Conservation (phyloP, 768 basidiomycete genomes). For the Tylopilus intermedius region DNA sequence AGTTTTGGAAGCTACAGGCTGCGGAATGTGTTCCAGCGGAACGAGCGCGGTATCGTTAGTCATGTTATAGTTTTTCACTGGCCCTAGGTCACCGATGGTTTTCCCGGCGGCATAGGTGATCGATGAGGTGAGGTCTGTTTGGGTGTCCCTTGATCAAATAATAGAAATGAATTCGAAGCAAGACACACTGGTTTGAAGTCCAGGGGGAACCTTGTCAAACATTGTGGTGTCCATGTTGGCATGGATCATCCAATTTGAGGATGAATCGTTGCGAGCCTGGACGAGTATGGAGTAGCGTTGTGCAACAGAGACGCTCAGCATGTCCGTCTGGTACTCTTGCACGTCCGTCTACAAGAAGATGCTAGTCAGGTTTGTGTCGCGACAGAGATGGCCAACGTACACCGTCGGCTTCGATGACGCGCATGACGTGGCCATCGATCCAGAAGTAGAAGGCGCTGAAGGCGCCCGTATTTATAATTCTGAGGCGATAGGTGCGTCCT, state of each 20-base stretch:
- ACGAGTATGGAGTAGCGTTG: conserved; percentile 94
- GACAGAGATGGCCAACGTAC: conserved; percentile 37
- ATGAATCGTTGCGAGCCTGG: conserved; percentile 80
- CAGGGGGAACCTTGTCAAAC: conserved; percentile 79
- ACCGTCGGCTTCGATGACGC: conserved; percentile 79
- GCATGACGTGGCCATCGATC: conserved; percentile 87
- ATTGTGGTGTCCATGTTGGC: conserved; percentile 86
- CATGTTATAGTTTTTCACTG: conserved; percentile 52
- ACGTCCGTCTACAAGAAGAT: conserved; percentile 59
- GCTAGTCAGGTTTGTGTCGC: not conserved
- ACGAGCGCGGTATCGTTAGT: conserved; percentile 67
- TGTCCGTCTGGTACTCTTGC: conserved; percentile 65
- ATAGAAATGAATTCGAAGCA: not conserved
- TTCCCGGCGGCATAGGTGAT: conserved; percentile 66
- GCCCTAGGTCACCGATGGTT: conserved; percentile 47
- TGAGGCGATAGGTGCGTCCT: conserved; percentile 86
- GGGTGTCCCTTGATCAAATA: not conserved
- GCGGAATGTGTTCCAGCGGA: conserved; percentile 51
- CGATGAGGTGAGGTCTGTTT: conserved; percentile 73
- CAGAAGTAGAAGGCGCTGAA: conserved; percentile 78
- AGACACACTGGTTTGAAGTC: conserved; percentile 67
- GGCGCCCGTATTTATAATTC: conserved; percentile 79
- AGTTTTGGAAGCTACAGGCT: conserved; percentile 48
- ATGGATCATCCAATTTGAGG: conserved; percentile 83
- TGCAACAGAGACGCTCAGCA: conserved; percentile 73